Evolutionary conservation across 306 rosid species (phyloP), one percentile per base, ranked within the genome.

Genomic region (Lathyrus sativus): DNA sequence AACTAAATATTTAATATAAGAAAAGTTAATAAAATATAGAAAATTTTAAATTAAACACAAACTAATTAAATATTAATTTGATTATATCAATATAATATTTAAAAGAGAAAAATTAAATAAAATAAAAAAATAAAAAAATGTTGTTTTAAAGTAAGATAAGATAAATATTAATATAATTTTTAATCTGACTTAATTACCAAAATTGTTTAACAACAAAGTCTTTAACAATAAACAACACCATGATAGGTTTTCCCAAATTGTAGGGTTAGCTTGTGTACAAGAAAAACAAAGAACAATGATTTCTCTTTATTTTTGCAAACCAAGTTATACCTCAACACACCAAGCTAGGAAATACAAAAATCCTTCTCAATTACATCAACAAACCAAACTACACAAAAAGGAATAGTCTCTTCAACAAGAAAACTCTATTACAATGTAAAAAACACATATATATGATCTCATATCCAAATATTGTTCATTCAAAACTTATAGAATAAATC

Each of bases 401-500:
- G 87, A 72, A 83, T 79, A 65, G 73, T 73, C 70, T 65, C 84
- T 44, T 54, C 2, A 35, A 29, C 67, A 83, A 70, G 82, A 69
- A 76, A 79, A 65, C 46, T 18, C 1, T 68, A 31, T 17, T 6
- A 3, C 2, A 28, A 46, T 28, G n/a, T 13, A n/a, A 44, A 24
- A 56, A 28, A 10, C 24, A 10, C 9, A 15, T 15, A 5, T 15
- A 42, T 19, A 9, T 12, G 65, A 53, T 68, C 49, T 19, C 6
- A 67, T 67, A 17, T 49, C 41, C 18, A 56, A 56, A 29, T 3
- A 6, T 12, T 54, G 15, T 19, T 62, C 35, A 54, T 73, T 70
- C 54, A 54, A 55, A 76, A 6, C 12, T 1, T 13, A 65, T 11
- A 46, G 18, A 18, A 12, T 11, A 59, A 29, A 56, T 43, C n/a